A percentile compares a stretch with the other conserved stretches of the same genome.
Conservation (phyloP, 306 rosid genomes). For the Vigna nakashimae region DNA sequence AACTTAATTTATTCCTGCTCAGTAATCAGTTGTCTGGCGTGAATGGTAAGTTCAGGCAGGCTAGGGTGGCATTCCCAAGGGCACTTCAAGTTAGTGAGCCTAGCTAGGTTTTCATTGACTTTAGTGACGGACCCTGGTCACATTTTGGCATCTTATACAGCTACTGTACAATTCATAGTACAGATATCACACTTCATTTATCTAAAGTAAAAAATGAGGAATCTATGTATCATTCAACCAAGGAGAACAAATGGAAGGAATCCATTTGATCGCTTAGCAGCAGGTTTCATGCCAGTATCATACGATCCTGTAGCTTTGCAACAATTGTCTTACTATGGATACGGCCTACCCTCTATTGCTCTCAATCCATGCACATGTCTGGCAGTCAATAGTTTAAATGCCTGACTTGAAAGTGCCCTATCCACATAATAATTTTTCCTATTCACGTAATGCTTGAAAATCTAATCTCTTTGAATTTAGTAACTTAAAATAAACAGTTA, state of each 20-base stretch:
- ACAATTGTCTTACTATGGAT: not conserved
- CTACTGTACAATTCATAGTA: not conserved
- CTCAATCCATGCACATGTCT: no score
- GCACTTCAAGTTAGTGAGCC: not conserved
- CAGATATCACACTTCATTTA: not conserved
- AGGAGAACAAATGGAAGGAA: no score
- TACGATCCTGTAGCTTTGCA: no score
- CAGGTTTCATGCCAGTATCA: no score
- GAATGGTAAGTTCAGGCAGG: slow-evolving; percentile 42
- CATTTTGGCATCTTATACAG: slow-evolving; percentile 12
- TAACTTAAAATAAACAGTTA: no score
- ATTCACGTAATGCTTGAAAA: no score
- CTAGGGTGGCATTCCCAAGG: slow-evolving; percentile 24
- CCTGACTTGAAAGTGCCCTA: no score
- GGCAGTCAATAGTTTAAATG: no score
- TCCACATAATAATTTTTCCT: no score
- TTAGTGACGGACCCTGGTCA: not conserved
- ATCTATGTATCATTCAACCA: not conserved
- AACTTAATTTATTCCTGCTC: slow-evolving; percentile 25
- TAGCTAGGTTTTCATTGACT: slow-evolving; percentile 8
- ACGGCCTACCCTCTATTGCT: no score
- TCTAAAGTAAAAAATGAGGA: not conserved
- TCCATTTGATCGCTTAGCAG: no score
- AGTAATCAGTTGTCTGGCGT: slow-evolving; percentile 37
- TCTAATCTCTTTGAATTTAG: no score